Base-by-base conservation (phyloP, 106 monocot species). In the Xerophyta viscosa region DNA sequence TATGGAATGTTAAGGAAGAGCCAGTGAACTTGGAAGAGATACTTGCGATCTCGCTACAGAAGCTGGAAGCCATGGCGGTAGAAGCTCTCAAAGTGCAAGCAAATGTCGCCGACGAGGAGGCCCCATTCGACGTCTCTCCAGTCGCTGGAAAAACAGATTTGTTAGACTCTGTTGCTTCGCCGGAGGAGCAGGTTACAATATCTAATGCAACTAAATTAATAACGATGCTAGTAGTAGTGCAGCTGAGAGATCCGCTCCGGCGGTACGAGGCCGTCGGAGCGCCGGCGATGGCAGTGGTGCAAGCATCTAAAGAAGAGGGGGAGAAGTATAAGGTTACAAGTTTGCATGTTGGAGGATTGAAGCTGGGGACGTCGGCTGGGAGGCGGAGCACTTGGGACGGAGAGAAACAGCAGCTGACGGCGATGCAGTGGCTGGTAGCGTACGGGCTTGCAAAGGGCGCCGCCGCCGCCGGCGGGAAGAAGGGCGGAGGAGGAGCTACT, bases 11-110 rank as follows among this genome's bases (percentile, higher is more conserved):
- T 22, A 64, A 67, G 9, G 88, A 88, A 43, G 72, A 75, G 31
- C 64, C 80, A 6, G 66, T 81, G 24, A 2, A 10, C 3, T 41
- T 69, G 31, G 87, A 87, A 27, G 87, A 83, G 26, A 56, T 93
- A 0, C 56, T 93, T 2, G 50, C 83, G 1, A 67, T 77, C 52
- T 58, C 77, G 4, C 21, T 87, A 36, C 87, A 93, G 68, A 83
- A 70, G 73, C 72, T 93, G 21, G 87, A 93, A 54, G 31, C 70
- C 0, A 83, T 93, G 92, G 80, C 79, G 3, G 48, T 93, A 24
- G 74, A 93, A 21, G 83, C 83, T 17, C 71, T 93, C 18, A 93
- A 93, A 61, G 46, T 93, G 20, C 92, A 93, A 55, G 87, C 80
- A 7, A 87, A 64, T 20, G 56, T 84, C 71, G 64, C 77, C 6